Evolutionary conservation across 441 rosid species (phyloP).

Genomic region (Gossypium gossypioides): DNA sequence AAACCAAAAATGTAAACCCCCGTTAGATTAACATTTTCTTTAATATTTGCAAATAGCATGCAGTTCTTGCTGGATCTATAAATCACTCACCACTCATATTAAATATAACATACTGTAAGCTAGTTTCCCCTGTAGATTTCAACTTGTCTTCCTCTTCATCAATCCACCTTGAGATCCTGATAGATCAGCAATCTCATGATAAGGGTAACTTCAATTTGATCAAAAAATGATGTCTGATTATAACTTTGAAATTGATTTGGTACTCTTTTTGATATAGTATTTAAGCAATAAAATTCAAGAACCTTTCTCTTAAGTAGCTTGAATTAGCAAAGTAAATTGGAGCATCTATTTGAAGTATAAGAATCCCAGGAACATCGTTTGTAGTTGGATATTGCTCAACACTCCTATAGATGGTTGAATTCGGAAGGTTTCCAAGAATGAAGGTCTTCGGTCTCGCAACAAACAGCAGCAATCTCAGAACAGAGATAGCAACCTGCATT

Average conservation of each 20-base stretch:
- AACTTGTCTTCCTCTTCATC: conserved; percentile 77
- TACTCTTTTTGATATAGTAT: background rate
- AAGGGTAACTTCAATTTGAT: background rate
- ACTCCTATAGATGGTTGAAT: conserved; percentile 59
- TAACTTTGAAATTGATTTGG: background rate
- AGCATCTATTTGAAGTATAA: conserved; percentile 76
- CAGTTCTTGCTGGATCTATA: background rate
- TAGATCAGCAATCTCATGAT: background rate
- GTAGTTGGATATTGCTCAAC: conserved; percentile 70
- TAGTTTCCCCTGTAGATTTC: conserved; percentile 40
- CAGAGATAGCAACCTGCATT: conserved; percentile 67
- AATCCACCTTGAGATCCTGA: conserved; percentile 78
- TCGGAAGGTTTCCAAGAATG: conserved; percentile 71
- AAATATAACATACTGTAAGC: conserved; percentile 64
- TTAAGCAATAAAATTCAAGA: conserved; percentile 4
- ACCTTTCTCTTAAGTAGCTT: conserved; percentile 85
- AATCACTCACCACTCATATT: conserved; percentile 58
- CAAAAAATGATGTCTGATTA: background rate
- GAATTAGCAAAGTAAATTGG: conserved; percentile 90
- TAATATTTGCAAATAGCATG: background rate
- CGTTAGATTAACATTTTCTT: background rate
- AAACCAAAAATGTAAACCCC: background rate
- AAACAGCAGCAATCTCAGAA: conserved; percentile 61
- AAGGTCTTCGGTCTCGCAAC: conserved; percentile 78
- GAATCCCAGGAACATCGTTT: conserved; percentile 54